Evolutionary conservation across 192 early-diverging fungal genomes (phyloP).

Genomic region (Backusella australiensis): DNA sequence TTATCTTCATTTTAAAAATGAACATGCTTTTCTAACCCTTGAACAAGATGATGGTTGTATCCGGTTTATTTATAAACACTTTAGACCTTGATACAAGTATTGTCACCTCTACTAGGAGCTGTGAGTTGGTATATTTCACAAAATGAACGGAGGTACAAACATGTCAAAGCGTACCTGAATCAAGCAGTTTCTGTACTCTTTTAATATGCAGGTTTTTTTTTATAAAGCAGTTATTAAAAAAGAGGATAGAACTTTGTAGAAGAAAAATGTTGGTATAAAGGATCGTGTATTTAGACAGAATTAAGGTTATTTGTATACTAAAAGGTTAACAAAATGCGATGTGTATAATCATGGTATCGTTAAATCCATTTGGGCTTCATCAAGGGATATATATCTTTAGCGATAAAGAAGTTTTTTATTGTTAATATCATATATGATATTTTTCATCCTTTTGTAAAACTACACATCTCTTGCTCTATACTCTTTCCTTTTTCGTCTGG

Average conservation of each 20-base stretch:
- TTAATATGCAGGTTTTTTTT: no score
- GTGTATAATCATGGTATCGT: background rate
- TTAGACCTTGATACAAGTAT: no score
- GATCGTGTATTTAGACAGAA: background rate
- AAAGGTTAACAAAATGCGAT: background rate
- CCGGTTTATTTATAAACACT: no score
- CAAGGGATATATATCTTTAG: background rate
- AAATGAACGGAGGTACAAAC: no score
- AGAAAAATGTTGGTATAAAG: background rate
- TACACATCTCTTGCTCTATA: no score
- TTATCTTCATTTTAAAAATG: no score
- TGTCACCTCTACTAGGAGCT: no score
- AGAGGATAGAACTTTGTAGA: background rate
- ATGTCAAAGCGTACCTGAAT: no score
- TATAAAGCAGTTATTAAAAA: background rate
- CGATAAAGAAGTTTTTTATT: background rate
- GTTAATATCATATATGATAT: background rate
- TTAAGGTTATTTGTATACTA: background rate
- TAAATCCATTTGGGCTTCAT: background rate
- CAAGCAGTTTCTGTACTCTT: no score
- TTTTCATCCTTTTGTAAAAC: background rate
- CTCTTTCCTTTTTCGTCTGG: background rate
- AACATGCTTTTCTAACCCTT: no score
- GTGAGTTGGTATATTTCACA: no score
- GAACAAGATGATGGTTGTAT: no score